A percentile compares a stretch with the other conserved stretches of the same genome.
Conservation (phyloP, 1,284 basidiomycete genomes). For the Golubevia pallescens region DNA sequence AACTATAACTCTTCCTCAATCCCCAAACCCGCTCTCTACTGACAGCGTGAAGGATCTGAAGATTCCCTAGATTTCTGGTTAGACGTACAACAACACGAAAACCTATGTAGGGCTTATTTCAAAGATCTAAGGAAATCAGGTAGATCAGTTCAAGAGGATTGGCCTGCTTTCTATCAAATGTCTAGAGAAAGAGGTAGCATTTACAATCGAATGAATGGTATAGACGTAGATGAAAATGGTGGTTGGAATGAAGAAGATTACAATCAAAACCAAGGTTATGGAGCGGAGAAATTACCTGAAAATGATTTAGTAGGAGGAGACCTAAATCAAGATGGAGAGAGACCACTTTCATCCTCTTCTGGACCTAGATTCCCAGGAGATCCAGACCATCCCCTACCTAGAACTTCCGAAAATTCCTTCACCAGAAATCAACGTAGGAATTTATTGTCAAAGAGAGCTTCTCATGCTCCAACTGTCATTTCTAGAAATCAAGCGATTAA, state of each 20-base stretch:
- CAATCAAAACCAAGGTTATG: not conserved
- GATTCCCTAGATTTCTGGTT: constrained; percentile 98
- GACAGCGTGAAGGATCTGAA: constrained; percentile 87
- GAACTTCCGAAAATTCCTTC: constrained; percentile 8
- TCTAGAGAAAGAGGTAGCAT: constrained; percentile 51
- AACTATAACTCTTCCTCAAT: constrained; percentile 3
- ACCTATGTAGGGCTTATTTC: constrained; percentile 96
- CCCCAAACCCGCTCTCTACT: constrained; percentile 71
- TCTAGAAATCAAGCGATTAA: constrained; percentile 87
- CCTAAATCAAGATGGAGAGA: not conserved
- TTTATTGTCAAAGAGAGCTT: constrained; percentile 46
- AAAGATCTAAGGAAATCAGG: constrained; percentile 95
- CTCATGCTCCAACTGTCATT: constrained; percentile 68
- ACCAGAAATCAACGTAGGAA: constrained; percentile 30
- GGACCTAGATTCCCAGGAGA: constrained; percentile 54
- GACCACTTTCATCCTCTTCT: not conserved
- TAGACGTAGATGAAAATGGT: constrained; percentile 23
- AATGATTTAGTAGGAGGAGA: not conserved
- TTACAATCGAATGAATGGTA: constrained; percentile 57
- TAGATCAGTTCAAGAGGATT: constrained; percentile 83
- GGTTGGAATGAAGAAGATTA: not conserved
- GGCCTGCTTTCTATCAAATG: constrained; percentile 57
- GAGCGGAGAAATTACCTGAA: not conserved
- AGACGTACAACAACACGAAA: constrained; percentile 98
- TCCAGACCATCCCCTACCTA: constrained; percentile 39